Conservation (phyloP, 257 asterid genomes). For the Buddleja alternifolia region DNA sequence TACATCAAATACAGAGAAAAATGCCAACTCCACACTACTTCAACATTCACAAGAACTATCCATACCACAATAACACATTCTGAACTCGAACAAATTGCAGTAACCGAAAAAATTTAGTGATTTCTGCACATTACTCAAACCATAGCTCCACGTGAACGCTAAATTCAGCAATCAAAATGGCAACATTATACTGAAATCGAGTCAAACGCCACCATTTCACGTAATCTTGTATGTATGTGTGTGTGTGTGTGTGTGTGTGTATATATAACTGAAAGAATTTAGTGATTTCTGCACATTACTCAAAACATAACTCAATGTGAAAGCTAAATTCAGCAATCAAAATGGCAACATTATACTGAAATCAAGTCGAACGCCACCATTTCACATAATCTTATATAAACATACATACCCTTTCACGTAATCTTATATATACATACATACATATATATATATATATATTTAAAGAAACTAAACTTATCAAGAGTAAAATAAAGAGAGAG, state of each 20-base stretch:
- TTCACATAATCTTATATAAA: neutral
- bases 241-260: too few relatives aligned
- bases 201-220: constrained; percentile 18
- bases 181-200: neutral
- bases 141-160: neutral
- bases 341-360: neutral
- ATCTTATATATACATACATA: too few relatives aligned
- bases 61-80: neutral
- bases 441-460: too few relatives aligned
- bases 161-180: constrained; percentile 9
- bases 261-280: neutral
- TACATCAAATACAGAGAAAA: neutral
- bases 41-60: neutral
- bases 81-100: constrained; percentile 5
- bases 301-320: neutral
- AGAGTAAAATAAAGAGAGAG: neutral
- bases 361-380: constrained; percentile 11
- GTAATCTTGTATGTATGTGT: too few relatives aligned
- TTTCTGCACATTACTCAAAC: constrained; percentile 16
- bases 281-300: constrained; percentile 5
- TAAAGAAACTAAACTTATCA: too few relatives aligned
- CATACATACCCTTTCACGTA: too few relatives aligned
- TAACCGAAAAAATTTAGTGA: neutral
- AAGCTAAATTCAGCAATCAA: constrained; percentile 14
- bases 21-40: neutral